A percentile compares a stretch with the other conserved stretches of the same genome.
phyloP scores from a whole-genome alignment of 805 yeast species.

The Hanseniaspora clermontiae region DNA sequence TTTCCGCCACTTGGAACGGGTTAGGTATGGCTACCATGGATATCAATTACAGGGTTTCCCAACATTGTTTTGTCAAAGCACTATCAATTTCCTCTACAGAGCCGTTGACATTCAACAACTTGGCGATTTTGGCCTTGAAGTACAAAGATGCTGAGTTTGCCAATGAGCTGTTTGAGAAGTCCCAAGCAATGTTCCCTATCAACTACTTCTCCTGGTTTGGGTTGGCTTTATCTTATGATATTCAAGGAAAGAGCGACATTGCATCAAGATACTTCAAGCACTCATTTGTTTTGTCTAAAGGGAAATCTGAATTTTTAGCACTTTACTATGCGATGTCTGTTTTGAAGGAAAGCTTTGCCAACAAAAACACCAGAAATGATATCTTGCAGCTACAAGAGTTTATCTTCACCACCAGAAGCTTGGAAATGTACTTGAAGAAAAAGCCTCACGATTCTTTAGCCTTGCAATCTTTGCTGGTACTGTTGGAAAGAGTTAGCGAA shows the following conservation, averaged over 20 bases:
- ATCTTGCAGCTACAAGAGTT: slow-evolving; percentile 51
- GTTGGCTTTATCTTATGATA: slow-evolving; percentile 52
- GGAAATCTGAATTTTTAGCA: slow-evolving; percentile 56
- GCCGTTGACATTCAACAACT: slow-evolving; percentile 61
- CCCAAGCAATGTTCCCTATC: slow-evolving; percentile 74
- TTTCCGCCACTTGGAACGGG: slow-evolving; percentile 66
- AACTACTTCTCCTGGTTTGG: slow-evolving; percentile 73
- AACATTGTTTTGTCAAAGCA: slow-evolving; percentile 86
- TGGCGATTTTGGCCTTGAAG: slow-evolving; percentile 64
- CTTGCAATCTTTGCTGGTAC: slow-evolving; percentile 39
- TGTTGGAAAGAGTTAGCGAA: slow-evolving; percentile 59
- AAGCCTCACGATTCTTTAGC: slow-evolving; percentile 49
- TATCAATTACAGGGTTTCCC: slow-evolving; percentile 59
- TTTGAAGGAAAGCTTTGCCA: slow-evolving; percentile 34
- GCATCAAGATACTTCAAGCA: slow-evolving; percentile 59
- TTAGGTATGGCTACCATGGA: slow-evolving; percentile 65
- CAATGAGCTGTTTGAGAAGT: slow-evolving; percentile 52
- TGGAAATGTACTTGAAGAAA: slow-evolving; percentile 49
- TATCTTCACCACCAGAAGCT: slow-evolving; percentile 53
- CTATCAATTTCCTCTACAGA: slow-evolving; percentile 55
- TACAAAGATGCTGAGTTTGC: slow-evolving; percentile 63
- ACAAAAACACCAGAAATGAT: slow-evolving; percentile 30
- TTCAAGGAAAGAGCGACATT: slow-evolving; percentile 35
- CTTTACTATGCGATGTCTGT: slow-evolving; percentile 56
- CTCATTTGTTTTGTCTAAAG: slow-evolving; percentile 65